Conservation (phyloP, 108 stramenopile species). For the Cylindrotheca closterium region DNA sequence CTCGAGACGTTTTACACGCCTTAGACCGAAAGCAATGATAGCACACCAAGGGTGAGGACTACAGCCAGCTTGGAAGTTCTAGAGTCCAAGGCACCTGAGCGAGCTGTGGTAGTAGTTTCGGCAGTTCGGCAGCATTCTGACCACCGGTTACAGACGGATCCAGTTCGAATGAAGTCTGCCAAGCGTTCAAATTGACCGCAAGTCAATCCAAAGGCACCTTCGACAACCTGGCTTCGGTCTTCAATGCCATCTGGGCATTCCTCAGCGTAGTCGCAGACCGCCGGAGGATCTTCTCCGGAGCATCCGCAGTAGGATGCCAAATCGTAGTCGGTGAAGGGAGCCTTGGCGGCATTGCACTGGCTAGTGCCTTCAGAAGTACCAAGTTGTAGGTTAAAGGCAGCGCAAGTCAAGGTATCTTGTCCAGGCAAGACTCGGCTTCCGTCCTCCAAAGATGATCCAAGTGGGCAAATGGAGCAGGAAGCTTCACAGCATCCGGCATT, state of each 20-base stretch:
- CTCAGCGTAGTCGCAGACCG: neutral
- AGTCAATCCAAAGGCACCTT: neutral
- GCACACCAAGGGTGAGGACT: too few relatives aligned
- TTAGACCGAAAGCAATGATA: too few relatives aligned
- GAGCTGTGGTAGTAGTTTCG: too few relatives aligned
- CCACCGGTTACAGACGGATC: neutral
- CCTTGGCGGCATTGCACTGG: neutral
- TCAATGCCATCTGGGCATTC: neutral
- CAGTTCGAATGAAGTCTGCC: neutral
- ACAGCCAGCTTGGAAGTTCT: too few relatives aligned
- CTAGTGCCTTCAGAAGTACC: neutral
- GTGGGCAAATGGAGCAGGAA: neutral
- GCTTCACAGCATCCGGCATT: neutral
- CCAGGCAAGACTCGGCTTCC: neutral
- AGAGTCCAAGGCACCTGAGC: too few relatives aligned
- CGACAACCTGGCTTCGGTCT: neutral
- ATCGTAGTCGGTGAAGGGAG: neutral
- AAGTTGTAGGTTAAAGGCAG: neutral
- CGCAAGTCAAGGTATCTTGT: neutral
- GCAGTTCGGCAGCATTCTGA: neutral
- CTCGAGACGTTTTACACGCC: too few relatives aligned
- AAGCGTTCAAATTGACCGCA: neutral
- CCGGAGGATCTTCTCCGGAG: neutral
- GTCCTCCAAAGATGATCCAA: neutral
- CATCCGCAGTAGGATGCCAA: neutral